A percentile compares a stretch with the other conserved stretches of the same genome.
Evolutionary conservation across 225 moss, liverwort and hornwort genomes (phyloP).

Genomic region (Thuidium tamariscinum): DNA sequence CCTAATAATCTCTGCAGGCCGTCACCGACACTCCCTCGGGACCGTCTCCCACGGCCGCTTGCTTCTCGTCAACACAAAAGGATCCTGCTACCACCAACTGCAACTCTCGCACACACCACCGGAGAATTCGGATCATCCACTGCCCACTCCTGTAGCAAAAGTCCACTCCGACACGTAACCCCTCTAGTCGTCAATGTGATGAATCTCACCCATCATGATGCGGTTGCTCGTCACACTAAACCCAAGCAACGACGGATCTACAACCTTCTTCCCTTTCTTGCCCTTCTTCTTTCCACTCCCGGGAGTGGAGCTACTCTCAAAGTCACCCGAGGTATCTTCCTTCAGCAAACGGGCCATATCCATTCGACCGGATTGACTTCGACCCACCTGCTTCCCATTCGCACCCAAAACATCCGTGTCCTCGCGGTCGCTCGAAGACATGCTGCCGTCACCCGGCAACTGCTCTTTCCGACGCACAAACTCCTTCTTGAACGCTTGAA

Average conservation of each 20-base stretch:
- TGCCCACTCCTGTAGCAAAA: not conserved
- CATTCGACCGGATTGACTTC: constrained; percentile 17
- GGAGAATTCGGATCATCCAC: not conserved
- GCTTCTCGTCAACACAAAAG: not conserved
- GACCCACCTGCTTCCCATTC: constrained; percentile 64
- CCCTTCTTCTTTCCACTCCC: constrained; percentile 73
- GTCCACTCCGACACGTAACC: not conserved
- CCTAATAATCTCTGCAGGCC: not conserved
- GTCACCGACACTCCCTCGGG: not conserved
- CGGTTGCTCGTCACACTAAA: constrained; percentile 97
- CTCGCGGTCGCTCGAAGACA: constrained; percentile 53
- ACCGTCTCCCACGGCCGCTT: not conserved
- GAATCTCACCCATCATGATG: constrained; percentile 99
- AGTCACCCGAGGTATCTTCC: constrained; percentile 26
- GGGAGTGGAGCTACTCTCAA: constrained; percentile 2
- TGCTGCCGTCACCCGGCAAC: constrained; percentile 49
- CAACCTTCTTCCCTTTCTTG: constrained; percentile 94
- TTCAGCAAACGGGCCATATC: constrained; percentile 39
- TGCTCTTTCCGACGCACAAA: constrained; percentile 77
- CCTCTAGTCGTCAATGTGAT: constrained; percentile 83
- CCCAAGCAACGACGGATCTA: constrained; percentile 82
- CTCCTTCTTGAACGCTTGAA: constrained; percentile 68
- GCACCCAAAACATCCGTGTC: constrained; percentile 22
- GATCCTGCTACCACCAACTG: not conserved
- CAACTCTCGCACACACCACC: not conserved